Evolutionary conservation across 495 filamentous ascomycete genomes (phyloP).

Genomic region (Podospora pseudocomata): DNA sequence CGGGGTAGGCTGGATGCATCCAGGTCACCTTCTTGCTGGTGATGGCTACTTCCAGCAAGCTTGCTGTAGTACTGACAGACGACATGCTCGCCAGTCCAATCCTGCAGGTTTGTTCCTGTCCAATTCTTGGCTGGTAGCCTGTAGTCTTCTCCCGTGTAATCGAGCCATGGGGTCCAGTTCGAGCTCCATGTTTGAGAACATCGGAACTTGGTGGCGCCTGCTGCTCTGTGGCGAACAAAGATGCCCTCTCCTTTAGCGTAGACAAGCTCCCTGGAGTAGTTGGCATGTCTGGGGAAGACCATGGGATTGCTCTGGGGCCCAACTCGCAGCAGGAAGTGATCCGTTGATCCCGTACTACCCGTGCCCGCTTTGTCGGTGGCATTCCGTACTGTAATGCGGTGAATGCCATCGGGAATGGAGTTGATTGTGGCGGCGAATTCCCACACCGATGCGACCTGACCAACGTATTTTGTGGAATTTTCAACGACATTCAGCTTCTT

Average conservation of each 20-base stretch:
- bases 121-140: constrained; percentile 51
- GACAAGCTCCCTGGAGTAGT: constrained; percentile 55
- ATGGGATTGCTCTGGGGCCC: constrained; percentile 51
- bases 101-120: constrained; percentile 58
- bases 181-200: constrained; percentile 63
- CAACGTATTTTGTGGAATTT: constrained; percentile 21
- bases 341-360: constrained; percentile 29
- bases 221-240: constrained; percentile 56
- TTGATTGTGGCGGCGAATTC: constrained; percentile 48
- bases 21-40: constrained; percentile 57
- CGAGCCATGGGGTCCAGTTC: constrained; percentile 56
- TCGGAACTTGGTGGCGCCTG: constrained; percentile 60
- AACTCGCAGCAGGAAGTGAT: constrained; percentile 50
- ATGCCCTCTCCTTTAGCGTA: constrained; percentile 37
- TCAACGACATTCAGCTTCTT: constrained; percentile 38
- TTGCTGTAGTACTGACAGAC: constrained; percentile 64
- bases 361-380: constrained; percentile 41
- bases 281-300: constrained; percentile 54
- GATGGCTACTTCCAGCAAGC: constrained; percentile 56
- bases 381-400: constrained; percentile 59
- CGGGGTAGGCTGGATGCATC: constrained; percentile 36
- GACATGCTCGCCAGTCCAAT: constrained; percentile 64
- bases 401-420: constrained; percentile 51
- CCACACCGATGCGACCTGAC: constrained; percentile 53
- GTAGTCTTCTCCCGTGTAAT: constrained; percentile 54